phyloP scores from a whole-genome alignment of 768 basidiomycete genomes.

The Russula sp. region DNA sequence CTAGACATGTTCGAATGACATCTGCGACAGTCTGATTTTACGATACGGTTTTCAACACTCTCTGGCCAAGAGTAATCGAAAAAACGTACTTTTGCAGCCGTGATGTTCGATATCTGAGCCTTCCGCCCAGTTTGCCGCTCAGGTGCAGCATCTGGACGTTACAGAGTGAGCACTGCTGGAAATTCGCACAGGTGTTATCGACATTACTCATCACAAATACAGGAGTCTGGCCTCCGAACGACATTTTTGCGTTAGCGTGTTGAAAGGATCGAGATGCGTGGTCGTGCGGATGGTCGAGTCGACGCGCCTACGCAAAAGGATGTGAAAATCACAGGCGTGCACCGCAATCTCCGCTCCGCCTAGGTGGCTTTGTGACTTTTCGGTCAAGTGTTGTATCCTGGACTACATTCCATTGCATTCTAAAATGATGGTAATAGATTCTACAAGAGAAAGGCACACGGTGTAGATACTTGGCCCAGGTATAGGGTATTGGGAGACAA shows the following conservation, averaged over 20 bases:
- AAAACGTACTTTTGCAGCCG: constrained; percentile 79
- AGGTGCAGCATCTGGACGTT: constrained; percentile 73
- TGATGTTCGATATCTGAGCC: constrained; percentile 95
- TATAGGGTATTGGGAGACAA: background rate
- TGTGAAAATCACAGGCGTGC: background rate
- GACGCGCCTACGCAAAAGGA: background rate
- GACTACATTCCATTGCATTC: too few relatives aligned
- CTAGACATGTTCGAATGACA: constrained; percentile 95
- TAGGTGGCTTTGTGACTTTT: too few relatives aligned
- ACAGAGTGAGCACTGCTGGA: constrained; percentile 3
- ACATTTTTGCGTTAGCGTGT: constrained; percentile 26
- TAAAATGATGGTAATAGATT: background rate
- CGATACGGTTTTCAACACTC: constrained; percentile 8
- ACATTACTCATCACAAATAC: constrained; percentile 77
- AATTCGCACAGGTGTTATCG: background rate
- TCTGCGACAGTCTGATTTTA: constrained; percentile 82
- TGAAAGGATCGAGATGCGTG: background rate
- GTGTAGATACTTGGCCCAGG: background rate
- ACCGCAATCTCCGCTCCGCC: background rate
- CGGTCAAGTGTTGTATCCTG: too few relatives aligned
- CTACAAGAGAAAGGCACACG: background rate
- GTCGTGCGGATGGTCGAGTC: background rate
- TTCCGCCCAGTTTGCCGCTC: constrained; percentile 92
- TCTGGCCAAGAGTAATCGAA: background rate
- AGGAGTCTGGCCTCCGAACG: constrained; percentile 55